A percentile compares a stretch with the other conserved stretches of the same genome.
Evolutionary conservation across 116 monocot genomes (phyloP).

Genomic region (Cymodocea nodosa): DNA sequence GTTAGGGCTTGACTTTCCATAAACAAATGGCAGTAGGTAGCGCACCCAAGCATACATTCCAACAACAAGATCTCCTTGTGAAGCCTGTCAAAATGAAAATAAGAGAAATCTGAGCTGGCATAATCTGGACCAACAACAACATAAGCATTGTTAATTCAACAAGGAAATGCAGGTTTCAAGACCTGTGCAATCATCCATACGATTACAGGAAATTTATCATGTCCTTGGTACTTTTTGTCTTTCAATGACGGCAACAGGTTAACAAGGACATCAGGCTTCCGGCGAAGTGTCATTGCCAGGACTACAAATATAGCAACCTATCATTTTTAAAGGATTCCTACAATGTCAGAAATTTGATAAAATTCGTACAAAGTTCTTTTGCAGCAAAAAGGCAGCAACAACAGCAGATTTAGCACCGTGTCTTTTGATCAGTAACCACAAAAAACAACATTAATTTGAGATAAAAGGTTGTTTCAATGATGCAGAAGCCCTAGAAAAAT

Average conservation of each 20-base stretch:
- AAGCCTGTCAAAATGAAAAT: slow-evolving; percentile 35
- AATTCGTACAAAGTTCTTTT: not conserved
- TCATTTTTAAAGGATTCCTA: not conserved
- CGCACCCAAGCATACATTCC: slow-evolving; percentile 83
- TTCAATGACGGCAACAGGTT: slow-evolving; percentile 55
- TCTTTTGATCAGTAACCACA: too few relatives aligned
- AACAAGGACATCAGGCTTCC: slow-evolving; percentile 70
- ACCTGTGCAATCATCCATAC: slow-evolving; percentile 86
- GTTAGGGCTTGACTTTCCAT: slow-evolving; percentile 54
- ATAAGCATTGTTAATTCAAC: not conserved
- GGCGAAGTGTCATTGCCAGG: slow-evolving; percentile 61
- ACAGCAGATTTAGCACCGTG: not conserved
- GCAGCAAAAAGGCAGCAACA: not conserved
- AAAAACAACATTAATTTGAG: too few relatives aligned
- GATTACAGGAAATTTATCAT: slow-evolving; percentile 68
- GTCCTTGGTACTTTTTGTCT: slow-evolving; percentile 72
- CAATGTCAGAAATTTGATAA: not conserved
- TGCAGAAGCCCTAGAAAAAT: too few relatives aligned
- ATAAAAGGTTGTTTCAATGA: too few relatives aligned
- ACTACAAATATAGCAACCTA: slow-evolving; percentile 94
- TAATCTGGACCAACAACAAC: not conserved
- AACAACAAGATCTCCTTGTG: slow-evolving; percentile 73
- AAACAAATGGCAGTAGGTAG: slow-evolving; percentile 59
- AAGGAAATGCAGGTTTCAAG: not conserved
- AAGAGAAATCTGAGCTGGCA: not conserved